A percentile compares a stretch with the other conserved stretches of the same genome.
Evolutionary conservation across 176 grass and related monocot species (phyloP).

Genomic region (Oryza punctata): DNA sequence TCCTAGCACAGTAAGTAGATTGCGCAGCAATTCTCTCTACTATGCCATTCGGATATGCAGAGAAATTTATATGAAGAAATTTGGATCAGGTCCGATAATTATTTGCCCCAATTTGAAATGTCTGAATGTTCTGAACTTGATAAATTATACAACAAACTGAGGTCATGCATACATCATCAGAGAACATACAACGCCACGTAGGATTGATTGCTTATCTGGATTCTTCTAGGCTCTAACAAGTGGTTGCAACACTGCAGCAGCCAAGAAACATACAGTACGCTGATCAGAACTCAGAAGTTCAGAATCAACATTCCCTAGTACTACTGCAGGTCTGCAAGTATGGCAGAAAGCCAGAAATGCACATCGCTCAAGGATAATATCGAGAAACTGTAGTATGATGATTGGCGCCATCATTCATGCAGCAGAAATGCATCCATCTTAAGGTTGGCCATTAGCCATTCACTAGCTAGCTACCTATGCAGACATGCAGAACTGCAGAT

Average conservation of each 20-base stretch:
- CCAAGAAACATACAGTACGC: not conserved
- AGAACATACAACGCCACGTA: not conserved
- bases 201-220: not conserved
- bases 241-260: not conserved
- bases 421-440: not conserved
- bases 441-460: slow-evolving; percentile 20
- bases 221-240: not conserved
- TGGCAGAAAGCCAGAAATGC: not conserved
- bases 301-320: not conserved
- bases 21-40: not conserved
- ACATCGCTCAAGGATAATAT: not conserved
- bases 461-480: not conserved
- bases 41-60: not conserved
- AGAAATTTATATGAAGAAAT: not conserved
- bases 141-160: not conserved
- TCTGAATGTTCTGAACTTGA: not conserved
- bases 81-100: not conserved
- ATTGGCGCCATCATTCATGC: slow-evolving; percentile 18
- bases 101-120: not conserved
- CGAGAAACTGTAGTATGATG: slow-evolving; percentile 27
- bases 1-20: not conserved
- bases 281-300: not conserved
- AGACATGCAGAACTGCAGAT: not conserved
- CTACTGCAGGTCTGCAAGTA: not conserved
- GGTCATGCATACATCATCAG: not conserved